Percentiles rank a stretch among this genome's conserved stretches.
Conservation (phyloP, 2,329 filamentous ascomycete species). For the Paradendryphiella salina region DNA sequence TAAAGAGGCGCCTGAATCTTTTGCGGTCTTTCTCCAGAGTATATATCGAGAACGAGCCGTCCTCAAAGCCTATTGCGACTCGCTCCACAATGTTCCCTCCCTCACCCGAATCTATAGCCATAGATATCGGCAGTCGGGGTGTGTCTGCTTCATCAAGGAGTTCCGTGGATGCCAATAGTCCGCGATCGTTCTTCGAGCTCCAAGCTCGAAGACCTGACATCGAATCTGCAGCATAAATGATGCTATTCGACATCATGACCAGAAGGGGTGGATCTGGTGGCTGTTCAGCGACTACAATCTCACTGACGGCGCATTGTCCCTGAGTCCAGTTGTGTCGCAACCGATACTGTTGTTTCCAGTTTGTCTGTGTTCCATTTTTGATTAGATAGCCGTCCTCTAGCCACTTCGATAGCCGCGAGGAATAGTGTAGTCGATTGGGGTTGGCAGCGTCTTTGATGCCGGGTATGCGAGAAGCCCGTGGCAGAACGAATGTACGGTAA, state of each 20-base stretch:
- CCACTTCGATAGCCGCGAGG: slow-evolving; percentile 63
- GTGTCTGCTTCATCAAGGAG: slow-evolving; percentile 23
- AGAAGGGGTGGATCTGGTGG: slow-evolving; percentile 64
- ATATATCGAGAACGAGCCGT: slow-evolving; percentile 66
- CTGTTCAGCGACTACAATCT: slow-evolving; percentile 66
- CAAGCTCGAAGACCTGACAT: slow-evolving; percentile 74
- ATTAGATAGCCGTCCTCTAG: slow-evolving; percentile 63
- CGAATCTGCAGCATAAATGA: slow-evolving; percentile 76
- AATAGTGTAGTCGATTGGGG: slow-evolving; percentile 53
- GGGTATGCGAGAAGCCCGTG: slow-evolving; percentile 74
- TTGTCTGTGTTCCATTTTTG: slow-evolving; percentile 55
- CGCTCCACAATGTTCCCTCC: slow-evolving; percentile 34
- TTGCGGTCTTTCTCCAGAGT: slow-evolving; percentile 55
- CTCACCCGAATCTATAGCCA: slow-evolving; percentile 62
- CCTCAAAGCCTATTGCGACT: slow-evolving; percentile 45
- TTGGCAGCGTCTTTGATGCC: slow-evolving; percentile 58
- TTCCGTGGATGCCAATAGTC: slow-evolving; percentile 58
- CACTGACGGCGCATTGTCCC: slow-evolving; percentile 77
- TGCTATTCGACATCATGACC: slow-evolving; percentile 74
- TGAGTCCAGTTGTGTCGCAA: slow-evolving; percentile 88
- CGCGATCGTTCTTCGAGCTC: slow-evolving; percentile 65
- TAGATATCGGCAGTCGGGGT: slow-evolving; percentile 58
- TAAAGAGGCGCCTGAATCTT: slow-evolving; percentile 57
- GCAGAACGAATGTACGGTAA: slow-evolving; percentile 82
- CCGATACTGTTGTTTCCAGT: slow-evolving; percentile 90